A percentile compares a stretch with the other conserved stretches of the same genome.
These are phyloP conservation scores for Phoma sp. DNA, from an alignment of 2,329 filamentous ascomycete species.

Conservation along the genomic window DNA sequence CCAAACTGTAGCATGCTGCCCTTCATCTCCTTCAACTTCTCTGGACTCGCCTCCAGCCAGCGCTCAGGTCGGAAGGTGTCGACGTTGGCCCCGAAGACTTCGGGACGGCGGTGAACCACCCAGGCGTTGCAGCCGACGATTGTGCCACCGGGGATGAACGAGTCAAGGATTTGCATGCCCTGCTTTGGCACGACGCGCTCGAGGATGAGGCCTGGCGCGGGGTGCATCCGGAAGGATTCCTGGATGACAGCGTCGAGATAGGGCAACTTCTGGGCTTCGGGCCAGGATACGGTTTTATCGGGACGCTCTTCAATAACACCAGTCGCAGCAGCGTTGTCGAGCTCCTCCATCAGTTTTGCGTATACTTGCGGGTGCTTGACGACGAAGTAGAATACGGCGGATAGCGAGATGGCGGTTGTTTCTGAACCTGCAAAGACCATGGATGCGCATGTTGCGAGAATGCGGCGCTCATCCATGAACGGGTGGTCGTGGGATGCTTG, in stretches of 20 bases:
- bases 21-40: constrained; percentile 70
- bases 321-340: constrained; percentile 65
- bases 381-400: constrained; percentile 76
- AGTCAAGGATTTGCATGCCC: constrained; percentile 69
- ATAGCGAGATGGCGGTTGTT: constrained; percentile 78
- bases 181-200: constrained; percentile 74
- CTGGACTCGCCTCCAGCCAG: constrained; percentile 64
- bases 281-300: constrained; percentile 71
- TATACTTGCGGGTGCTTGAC: constrained; percentile 68
- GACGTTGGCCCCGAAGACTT: constrained; percentile 73
- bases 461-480: constrained; percentile 74
- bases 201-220: constrained; percentile 74
- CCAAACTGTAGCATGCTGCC: constrained; percentile 77
- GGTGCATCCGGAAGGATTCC: constrained; percentile 79
- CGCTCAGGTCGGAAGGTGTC: constrained; percentile 73
- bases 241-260: constrained; percentile 82
- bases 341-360: constrained; percentile 64
- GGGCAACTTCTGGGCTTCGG: constrained; percentile 72
- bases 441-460: constrained; percentile 74
- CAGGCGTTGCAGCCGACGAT: constrained; percentile 78
- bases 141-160: constrained; percentile 71
- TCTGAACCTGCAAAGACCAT: constrained; percentile 79
- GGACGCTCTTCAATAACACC: constrained; percentile 56
- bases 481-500: constrained; percentile 72
- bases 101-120: constrained; percentile 73